phyloP scores from a whole-genome alignment of 2,329 filamentous ascomycete species.

The Neocucurbitaria cava region DNA sequence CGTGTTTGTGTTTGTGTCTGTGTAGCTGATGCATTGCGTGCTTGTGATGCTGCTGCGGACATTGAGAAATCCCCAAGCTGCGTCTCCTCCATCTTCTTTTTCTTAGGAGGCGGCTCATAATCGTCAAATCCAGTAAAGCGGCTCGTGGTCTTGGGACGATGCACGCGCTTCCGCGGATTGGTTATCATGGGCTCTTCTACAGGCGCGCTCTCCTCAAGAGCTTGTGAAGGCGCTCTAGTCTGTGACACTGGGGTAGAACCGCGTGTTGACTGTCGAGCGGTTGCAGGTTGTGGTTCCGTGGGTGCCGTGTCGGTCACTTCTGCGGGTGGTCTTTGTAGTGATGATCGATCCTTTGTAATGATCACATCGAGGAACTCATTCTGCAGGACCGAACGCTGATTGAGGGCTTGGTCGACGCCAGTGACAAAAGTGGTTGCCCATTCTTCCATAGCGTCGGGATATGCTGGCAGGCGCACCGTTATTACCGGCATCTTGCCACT shows the following conservation, averaged over 20 bases:
- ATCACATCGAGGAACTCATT: constrained; percentile 93
- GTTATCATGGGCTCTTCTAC: constrained; percentile 30
- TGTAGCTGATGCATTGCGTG: constrained; percentile 23
- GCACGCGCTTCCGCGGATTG: constrained; percentile 39
- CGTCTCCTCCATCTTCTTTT: constrained; percentile 34
- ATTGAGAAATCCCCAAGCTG: constrained; percentile 30
- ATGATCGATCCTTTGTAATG: constrained; percentile 76
- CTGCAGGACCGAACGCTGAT: constrained; percentile 85
- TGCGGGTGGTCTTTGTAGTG: constrained; percentile 71
- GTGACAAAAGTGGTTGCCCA: constrained; percentile 77
- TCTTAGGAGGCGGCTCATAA: constrained; percentile 47
- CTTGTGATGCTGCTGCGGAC: constrained; percentile 15
- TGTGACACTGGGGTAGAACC: constrained; percentile 24
- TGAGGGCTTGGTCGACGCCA: constrained; percentile 72
- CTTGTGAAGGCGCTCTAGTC: constrained; percentile 25
- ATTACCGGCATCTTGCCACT: constrained; percentile 75
- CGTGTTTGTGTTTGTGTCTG: constrained; percentile 34
- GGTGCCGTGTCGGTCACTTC: constrained; percentile 39
- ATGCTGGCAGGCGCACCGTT: constrained; percentile 72
- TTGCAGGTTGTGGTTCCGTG: constrained; percentile 21
- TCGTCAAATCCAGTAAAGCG: constrained; percentile 80
- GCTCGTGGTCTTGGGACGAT: constrained; percentile 47
- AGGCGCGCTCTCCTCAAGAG: constrained; percentile 19
- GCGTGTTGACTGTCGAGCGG: constrained; percentile 19
- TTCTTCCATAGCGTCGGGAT: constrained; percentile 54